Evolutionary conservation across 331 rosid species (phyloP).

Genomic region (Pyrus hybrid): DNA sequence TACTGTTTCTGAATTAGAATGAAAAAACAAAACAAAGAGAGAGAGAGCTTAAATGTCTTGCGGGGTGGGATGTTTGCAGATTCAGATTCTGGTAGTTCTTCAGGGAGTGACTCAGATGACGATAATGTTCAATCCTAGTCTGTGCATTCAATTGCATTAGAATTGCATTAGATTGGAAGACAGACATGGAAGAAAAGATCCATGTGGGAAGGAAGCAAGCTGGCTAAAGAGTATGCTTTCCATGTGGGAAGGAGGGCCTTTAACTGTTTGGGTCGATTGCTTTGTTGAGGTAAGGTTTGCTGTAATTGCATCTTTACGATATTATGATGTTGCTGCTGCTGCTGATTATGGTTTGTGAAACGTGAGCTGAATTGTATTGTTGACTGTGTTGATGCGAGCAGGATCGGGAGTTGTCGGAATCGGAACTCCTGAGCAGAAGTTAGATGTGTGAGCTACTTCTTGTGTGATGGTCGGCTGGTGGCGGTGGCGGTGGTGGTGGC

Average conservation of each 20-base stretch:
- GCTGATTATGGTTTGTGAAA: neutral
- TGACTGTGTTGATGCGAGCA: neutral
- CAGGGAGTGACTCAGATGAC: conserved; percentile 86
- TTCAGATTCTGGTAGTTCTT: conserved; percentile 90
- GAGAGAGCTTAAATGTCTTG: conserved; percentile 4
- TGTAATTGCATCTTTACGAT: neutral
- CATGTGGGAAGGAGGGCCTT: conserved; percentile 1
- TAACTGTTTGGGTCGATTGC: neutral
- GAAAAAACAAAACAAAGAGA: neutral
- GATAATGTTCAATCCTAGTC: conserved; percentile 63
- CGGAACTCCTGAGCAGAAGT: neutral
- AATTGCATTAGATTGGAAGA: conserved; percentile 6
- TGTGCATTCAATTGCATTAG: neutral
- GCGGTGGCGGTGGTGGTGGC: too few relatives aligned
- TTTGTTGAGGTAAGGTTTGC: neutral
- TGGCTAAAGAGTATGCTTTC: conserved; percentile 22
- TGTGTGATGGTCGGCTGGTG: neutral
- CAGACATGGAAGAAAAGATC: neutral
- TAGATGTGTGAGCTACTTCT: neutral
- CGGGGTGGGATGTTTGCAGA: conserved; percentile 29
- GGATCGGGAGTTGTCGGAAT: neutral
- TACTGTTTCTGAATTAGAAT: neutral
- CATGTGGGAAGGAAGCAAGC: neutral
- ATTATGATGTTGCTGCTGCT: neutral
- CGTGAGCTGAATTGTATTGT: neutral